Conservation (phyloP, 169 alveolate genomes). For the Cryptosporidium meleagridis region DNA sequence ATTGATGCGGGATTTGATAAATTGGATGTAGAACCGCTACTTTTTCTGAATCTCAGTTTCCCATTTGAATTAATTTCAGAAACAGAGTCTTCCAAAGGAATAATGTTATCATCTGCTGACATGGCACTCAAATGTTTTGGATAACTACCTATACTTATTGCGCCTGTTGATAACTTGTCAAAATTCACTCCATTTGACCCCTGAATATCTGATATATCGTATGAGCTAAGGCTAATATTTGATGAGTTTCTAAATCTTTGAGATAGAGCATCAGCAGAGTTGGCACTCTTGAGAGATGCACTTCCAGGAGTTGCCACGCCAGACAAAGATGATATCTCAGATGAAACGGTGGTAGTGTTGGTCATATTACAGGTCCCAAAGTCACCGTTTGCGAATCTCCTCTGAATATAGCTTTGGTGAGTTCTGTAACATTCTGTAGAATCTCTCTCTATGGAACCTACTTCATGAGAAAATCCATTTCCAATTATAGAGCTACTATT, state of each 20-base stretch:
- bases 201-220: conserved; percentile 15
- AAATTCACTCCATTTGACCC: conserved; percentile 6
- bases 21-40: conserved; percentile 14
- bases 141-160: neutral
- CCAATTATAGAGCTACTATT: neutral
- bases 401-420: conserved; percentile 22
- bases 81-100: conserved; percentile 6
- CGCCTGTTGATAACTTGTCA: conserved; percentile 5
- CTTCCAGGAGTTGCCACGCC: conserved; percentile 53
- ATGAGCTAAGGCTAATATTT: neutral
- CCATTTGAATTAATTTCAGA: conserved; percentile 17
- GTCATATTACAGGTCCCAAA: conserved; percentile 50
- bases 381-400: conserved; percentile 25
- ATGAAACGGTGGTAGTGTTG: conserved; percentile 31
- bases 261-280: conserved; percentile 27
- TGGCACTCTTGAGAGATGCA: conserved; percentile 49
- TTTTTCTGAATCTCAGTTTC: neutral
- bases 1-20: neutral
- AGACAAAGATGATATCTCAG: conserved; percentile 31
- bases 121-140: neutral
- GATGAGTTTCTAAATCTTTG: conserved; percentile 45
- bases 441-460: conserved; percentile 16
- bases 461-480: neutral
- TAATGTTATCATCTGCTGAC: neutral
- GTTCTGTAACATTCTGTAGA: conserved; percentile 26